These are phyloP conservation scores for Fusarium tanahbumbuense DNA, from an alignment of 2,329 filamentous ascomycete species.

Conservation along the genomic window DNA sequence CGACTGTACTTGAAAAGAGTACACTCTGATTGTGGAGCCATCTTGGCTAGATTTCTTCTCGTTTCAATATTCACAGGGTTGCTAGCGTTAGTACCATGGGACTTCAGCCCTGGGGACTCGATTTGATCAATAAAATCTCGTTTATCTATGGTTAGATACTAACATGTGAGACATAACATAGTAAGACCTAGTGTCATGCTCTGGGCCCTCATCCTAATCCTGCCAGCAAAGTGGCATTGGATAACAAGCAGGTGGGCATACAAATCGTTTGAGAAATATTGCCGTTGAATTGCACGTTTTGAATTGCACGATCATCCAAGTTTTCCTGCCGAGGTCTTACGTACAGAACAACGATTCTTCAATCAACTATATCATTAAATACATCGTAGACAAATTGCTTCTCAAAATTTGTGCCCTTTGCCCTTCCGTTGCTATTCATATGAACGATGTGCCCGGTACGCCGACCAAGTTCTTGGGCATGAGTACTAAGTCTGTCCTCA, in stretches of 20 bases:
- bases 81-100: neutral
- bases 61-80: neutral
- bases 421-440: neutral
- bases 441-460: neutral
- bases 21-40: neutral
- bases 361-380: neutral
- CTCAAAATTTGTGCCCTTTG: neutral
- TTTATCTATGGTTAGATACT: neutral
- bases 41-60: neutral
- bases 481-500: neutral
- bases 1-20: neutral
- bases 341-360: neutral
- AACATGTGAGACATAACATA: neutral
- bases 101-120: neutral
- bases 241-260: neutral
- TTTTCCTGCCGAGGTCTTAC: neutral
- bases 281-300: neutral
- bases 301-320: neutral
- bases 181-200: neutral
- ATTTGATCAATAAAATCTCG: neutral
- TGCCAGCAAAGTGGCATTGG: neutral
- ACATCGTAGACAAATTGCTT: neutral
- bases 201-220: neutral
- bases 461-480: neutral
- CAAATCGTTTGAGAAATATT: neutral